Percentiles rank a stretch among this genome's conserved stretches.
phyloP scores from a whole-genome alignment of 2,329 filamentous ascomycete species.

The Phyllosticta paracitricarpa region DNA sequence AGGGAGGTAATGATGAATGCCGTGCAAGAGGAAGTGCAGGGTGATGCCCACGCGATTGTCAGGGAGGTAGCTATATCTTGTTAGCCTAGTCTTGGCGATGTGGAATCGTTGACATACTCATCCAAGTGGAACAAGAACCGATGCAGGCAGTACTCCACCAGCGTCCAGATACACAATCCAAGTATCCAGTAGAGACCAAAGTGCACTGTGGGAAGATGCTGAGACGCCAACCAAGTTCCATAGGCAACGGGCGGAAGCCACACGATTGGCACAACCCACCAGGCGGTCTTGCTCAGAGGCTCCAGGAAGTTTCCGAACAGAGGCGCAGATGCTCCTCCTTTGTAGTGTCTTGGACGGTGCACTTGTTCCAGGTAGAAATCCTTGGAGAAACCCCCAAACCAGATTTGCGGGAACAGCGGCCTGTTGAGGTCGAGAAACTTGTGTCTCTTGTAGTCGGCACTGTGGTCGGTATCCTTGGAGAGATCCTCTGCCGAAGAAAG shows the following conservation, averaged over 20 bases:
- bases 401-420: slow-evolving; percentile 81
- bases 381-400: slow-evolving; percentile 78
- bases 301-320: slow-evolving; percentile 98
- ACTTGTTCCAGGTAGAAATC: slow-evolving; percentile 97
- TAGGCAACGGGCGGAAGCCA: slow-evolving; percentile 79
- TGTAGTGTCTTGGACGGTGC: slow-evolving; percentile 91
- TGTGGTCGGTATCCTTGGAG: slow-evolving; percentile 69
- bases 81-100: slow-evolving; percentile 17
- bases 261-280: slow-evolving; percentile 76
- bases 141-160: slow-evolving; percentile 83
- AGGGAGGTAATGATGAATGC: slow-evolving; percentile 96
- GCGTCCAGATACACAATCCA: slow-evolving; percentile 73
- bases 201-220: not conserved
- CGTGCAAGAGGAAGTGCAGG: slow-evolving; percentile 85
- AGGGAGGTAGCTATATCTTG: slow-evolving; percentile 59
- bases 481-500: slow-evolving; percentile 86
- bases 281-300: slow-evolving; percentile 87
- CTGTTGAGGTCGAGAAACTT: slow-evolving; percentile 86
- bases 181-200: slow-evolving; percentile 48
- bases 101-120: slow-evolving; percentile 48
- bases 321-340: slow-evolving; percentile 81
- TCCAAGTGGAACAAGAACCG: slow-evolving; percentile 92
- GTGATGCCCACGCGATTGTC: slow-evolving; percentile 85
- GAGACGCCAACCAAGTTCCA: slow-evolving; percentile 54
- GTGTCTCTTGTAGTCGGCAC: slow-evolving; percentile 71